Evolutionary conservation across 345 rosid genomes (phyloP).

Genomic region (Citrus mangshanensis): DNA sequence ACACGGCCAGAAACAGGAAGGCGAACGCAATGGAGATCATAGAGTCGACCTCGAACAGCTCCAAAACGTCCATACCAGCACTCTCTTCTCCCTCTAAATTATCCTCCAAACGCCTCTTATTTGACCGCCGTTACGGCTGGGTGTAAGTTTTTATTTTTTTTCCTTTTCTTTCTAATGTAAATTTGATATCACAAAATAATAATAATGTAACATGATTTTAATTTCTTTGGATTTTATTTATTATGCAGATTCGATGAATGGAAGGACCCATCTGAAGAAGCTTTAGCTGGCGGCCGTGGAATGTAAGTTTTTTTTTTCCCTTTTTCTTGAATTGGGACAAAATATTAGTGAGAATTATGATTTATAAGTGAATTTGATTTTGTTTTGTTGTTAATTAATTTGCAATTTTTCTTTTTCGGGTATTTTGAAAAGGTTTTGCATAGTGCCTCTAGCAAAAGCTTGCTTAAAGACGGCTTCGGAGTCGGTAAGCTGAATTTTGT

Average conservation of each 20-base stretch:
- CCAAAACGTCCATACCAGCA: neutral
- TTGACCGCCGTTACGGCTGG: conserved; percentile 81
- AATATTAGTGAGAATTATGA: neutral
- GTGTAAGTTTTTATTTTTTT: conserved; percentile 34
- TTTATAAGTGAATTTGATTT: neutral
- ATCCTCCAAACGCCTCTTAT: conserved; percentile 45
- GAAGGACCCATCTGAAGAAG: conserved; percentile 73
- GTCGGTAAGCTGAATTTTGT: conserved; percentile 36
- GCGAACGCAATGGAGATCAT: neutral
- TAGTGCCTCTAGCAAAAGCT: conserved; percentile 50
- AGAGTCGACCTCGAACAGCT: neutral
- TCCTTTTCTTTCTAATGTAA: neutral
- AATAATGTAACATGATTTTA: too few relatives aligned
- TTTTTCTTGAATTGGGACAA: neutral
- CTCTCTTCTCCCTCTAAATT: neutral
- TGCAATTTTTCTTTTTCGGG: neutral
- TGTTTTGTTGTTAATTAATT: neutral
- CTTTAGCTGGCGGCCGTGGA: conserved; percentile 72
- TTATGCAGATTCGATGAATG: conserved; percentile 53
- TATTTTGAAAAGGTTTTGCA: conserved; percentile 50
- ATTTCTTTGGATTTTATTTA: neutral
- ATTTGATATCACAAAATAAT: too few relatives aligned
- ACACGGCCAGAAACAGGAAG: too few relatives aligned
- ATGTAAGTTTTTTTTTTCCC: conserved; percentile 34
- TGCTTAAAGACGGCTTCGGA: conserved; percentile 38